Evolutionary conservation across 495 filamentous ascomycete species (phyloP), one percentile per base, ranked within the genome.

Genomic region (Talaromyces wortmannii): DNA sequence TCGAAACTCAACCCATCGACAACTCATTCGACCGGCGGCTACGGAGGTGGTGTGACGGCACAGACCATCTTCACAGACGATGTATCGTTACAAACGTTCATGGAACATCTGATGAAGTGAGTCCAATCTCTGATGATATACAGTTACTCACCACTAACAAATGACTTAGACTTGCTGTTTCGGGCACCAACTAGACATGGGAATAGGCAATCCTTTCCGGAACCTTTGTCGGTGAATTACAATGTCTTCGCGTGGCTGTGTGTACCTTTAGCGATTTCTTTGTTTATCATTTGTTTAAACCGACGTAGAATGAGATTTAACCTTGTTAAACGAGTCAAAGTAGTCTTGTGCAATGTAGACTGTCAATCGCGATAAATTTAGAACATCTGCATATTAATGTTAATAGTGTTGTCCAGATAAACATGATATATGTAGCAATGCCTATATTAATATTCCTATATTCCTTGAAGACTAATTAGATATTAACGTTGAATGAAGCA

Each of bases 31-130:
- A 90, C 87, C 0, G 89, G 90, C 47, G 86, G 89, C 7, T 97
- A 95, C 60, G 94, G 95, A 53, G 92, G 91, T 57, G 81, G 87
- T 16, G 90, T 95, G 63, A 92, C 87, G 17, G 91, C 94, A 32
- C 95, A 97, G 74, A 99, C 95, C 12, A 97, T 99, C 61, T 99
- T 99, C 72, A 99, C 95, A 2, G 95, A 99, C 63, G 95, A 99
- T 72, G 95, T 99, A 51, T 96, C 91, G 18, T 75, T 99, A 65
- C 94, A 97, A 71, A 97, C 92, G 6, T 99, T 99, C 66, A 99
- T 97, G 94, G 95, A 99, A 59, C 90, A 95, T 76, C 74, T 99
- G 67, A 99, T 99, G 95, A 99, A 99, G 90, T 92, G 71, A 76
- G 88, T 77, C 31, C 7, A 29, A 11, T 30, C 33, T 30, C n/a